Conservation (phyloP, 2,329 filamentous ascomycete genomes). For the Elsinoe arachidis region DNA sequence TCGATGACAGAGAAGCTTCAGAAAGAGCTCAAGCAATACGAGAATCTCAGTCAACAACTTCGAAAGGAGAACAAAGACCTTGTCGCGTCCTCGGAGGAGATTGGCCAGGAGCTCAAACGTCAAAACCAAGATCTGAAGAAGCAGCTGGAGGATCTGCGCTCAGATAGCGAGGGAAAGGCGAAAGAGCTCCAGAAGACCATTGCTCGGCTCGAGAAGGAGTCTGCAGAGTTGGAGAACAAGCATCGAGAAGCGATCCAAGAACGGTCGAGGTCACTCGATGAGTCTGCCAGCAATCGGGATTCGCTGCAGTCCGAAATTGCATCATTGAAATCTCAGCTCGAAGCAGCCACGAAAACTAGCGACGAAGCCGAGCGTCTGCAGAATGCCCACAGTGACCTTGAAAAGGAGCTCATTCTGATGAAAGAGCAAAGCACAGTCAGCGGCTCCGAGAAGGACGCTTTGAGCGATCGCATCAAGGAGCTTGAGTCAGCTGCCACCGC, state of each 20-base stretch:
- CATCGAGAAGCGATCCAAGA: constrained; percentile 8
- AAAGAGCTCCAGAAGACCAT: constrained; percentile 13
- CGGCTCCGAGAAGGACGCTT: neutral
- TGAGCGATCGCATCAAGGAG: neutral
- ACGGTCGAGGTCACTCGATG: neutral
- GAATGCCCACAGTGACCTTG: neutral
- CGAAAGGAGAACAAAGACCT: constrained; percentile 8
- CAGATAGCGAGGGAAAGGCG: neutral
- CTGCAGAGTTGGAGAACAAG: constrained; percentile 3
- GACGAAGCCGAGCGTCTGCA: neutral
- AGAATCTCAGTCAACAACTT: constrained; percentile 10
- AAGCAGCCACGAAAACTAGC: neutral
- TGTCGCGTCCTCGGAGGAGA: neutral
- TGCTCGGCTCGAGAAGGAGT: constrained; percentile 9
- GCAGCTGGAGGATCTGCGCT: constrained; percentile 6
- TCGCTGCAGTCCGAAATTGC: neutral
- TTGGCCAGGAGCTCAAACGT: constrained; percentile 7
- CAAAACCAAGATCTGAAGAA: constrained; percentile 10
- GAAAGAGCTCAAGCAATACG: constrained; percentile 12
- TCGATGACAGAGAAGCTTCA: constrained; percentile 14
- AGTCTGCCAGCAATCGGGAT: neutral
- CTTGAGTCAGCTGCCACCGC: constrained; percentile 9
- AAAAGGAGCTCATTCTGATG: neutral
- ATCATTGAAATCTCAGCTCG: neutral
- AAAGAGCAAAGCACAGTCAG: neutral